These are phyloP conservation scores for Biscogniauxia mediterranea DNA, from an alignment of 2,329 filamentous ascomycete genomes.

Conservation along the genomic window DNA sequence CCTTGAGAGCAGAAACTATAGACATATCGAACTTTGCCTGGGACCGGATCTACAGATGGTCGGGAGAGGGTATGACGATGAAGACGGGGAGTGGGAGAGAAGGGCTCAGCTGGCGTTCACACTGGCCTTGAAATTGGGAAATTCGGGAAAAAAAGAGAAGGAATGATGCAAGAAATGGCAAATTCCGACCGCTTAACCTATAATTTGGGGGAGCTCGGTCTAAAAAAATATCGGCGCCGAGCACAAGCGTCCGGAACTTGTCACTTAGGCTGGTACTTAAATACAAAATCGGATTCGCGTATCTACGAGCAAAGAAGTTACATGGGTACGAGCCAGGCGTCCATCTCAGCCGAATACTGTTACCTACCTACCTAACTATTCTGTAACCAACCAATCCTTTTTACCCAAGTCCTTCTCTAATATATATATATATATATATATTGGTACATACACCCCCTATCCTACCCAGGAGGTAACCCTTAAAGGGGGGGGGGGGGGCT, in stretches of 20 bases:
- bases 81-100: background rate
- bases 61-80: background rate
- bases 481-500: no score
- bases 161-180: constrained; percentile 23
- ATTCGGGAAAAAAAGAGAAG: background rate
- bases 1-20: constrained; percentile 41
- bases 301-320: background rate
- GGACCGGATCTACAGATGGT: background rate
- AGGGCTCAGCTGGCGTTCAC: background rate
- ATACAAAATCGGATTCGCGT: background rate
- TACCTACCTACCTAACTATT: background rate
- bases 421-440: no score
- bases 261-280: background rate
- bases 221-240: constrained; percentile 25
- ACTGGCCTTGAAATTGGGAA: background rate
- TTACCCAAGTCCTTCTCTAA: no score
- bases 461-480: no score
- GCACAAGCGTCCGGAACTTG: constrained; percentile 4
- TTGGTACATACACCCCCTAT: no score
- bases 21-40: constrained; percentile 26
- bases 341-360: background rate
- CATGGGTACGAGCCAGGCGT: no score
- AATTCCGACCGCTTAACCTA: constrained; percentile 9
- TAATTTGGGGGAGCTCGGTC: background rate
- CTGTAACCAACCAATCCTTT: no score